phyloP scores from a whole-genome alignment of 1,284 basidiomycete genomes.

The Porodaedalea pini region DNA sequence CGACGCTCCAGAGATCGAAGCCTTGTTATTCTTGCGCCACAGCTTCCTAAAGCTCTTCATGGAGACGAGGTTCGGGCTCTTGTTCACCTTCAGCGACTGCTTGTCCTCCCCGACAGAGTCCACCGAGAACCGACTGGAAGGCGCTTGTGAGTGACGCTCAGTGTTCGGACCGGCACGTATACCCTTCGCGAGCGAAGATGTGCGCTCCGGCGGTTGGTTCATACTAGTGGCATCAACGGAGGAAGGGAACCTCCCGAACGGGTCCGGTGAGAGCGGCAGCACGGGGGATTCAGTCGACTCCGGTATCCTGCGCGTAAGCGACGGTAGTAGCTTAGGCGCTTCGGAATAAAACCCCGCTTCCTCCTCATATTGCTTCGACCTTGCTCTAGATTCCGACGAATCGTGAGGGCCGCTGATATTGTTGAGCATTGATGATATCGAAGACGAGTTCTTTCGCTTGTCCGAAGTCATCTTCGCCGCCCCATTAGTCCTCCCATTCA shows the following conservation, averaged over 20 bases:
- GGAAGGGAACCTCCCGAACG: conserved; percentile 68
- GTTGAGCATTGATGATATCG: conserved; percentile 33
- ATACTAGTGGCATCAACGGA: conserved; percentile 20
- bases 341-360: conserved; percentile 45
- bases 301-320: conserved; percentile 25
- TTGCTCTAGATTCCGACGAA: conserved; percentile 46
- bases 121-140: conserved; percentile 66
- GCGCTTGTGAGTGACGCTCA: conserved; percentile 22
- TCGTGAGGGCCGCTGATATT: conserved; percentile 25
- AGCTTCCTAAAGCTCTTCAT: conserved; percentile 68
- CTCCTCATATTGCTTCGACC: conserved; percentile 50
- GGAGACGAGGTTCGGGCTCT: conserved; percentile 47
- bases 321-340: conserved; percentile 29
- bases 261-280: conserved; percentile 75
- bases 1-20: conserved; percentile 21
- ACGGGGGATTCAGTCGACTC: conserved; percentile 39
- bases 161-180: not conserved
- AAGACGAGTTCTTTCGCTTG: conserved; percentile 15
- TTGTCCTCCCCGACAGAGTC: conserved; percentile 57
- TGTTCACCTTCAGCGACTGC: conserved; percentile 23
- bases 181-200: conserved; percentile 13
- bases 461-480: not conserved
- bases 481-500: conserved; percentile 47
- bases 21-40: conserved; percentile 68
- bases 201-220: conserved; percentile 9